Percentiles rank a stretch among this genome's conserved stretches.
phyloP scores from a whole-genome alignment of 2,329 filamentous ascomycete genomes.

The Pyricularia grisea region DNA sequence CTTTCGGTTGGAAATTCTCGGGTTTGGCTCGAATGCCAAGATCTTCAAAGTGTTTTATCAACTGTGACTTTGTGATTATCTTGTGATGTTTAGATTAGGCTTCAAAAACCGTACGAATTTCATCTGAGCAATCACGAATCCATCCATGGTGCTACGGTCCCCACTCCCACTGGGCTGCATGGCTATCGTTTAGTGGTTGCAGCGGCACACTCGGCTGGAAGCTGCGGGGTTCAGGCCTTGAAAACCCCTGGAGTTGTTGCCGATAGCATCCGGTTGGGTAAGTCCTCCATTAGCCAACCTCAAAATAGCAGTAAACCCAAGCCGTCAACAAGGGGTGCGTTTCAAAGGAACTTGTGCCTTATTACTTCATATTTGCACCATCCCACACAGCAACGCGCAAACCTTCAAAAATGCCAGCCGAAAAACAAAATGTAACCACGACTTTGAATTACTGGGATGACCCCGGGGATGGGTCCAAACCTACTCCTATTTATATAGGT shows the following conservation, averaged over 20 bases:
- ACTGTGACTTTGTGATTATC: no score
- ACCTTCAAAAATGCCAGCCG: not conserved
- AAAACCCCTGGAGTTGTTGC: not conserved
- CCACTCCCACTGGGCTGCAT: no score
- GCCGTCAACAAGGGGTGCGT: not conserved
- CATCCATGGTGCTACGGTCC: not conserved
- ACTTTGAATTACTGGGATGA: constrained; percentile 28
- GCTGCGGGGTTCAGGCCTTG: not conserved
- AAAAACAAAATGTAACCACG: constrained; percentile 19
- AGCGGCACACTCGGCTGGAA: not conserved
- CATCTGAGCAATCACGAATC: no score
- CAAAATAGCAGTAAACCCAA: not conserved
- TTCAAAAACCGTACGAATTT: not conserved
- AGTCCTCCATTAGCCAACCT: not conserved
- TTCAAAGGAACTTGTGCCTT: not conserved
- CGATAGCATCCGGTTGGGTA: not conserved
- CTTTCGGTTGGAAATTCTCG: not conserved
- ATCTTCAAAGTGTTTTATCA: no score
- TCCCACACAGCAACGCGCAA: not conserved
- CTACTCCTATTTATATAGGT: constrained; percentile 23
- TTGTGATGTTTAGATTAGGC: no score
- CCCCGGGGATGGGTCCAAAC: constrained; percentile 30
- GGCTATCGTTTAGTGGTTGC: not conserved
- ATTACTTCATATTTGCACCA: not conserved
- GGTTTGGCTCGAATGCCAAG: not conserved